Percentiles rank a stretch among this genome's conserved stretches.
phyloP scores from a whole-genome alignment of 371 early-diverging fungal genomes.

The Mucor indicus region DNA sequence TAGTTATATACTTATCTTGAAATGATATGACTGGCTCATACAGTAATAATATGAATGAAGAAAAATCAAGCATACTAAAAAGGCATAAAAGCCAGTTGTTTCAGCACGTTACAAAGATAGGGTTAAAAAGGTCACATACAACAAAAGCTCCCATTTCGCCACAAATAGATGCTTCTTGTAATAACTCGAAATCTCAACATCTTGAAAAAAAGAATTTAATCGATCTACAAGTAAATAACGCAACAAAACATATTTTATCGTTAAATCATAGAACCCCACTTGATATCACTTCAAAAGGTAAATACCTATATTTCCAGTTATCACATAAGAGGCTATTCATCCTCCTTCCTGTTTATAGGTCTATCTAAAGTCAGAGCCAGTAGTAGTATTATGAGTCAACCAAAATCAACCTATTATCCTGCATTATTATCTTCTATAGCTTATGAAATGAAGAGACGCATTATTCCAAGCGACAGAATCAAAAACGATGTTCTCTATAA shows the following conservation, averaged over 20 bases:
- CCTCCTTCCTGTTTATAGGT: not conserved
- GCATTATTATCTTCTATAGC: slow-evolving; percentile 81
- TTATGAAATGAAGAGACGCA: slow-evolving; percentile 57
- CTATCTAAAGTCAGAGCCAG: not conserved
- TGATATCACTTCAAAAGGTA: too few species aligned
- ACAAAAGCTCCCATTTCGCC: slow-evolving; percentile 2
- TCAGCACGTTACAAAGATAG: slow-evolving; percentile 13
- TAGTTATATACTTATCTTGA: too few species aligned
- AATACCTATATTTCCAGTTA: too few species aligned
- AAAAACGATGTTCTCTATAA: slow-evolving; percentile 79
- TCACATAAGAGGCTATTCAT: too few species aligned
- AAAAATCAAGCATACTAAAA: slow-evolving; percentile 4
- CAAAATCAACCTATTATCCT: slow-evolving; percentile 45
- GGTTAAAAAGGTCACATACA: slow-evolving; percentile 16
- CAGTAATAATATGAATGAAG: too few species aligned
- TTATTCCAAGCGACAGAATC: slow-evolving; percentile 48
- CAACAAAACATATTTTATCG: too few species aligned
- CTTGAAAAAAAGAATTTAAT: too few species aligned
- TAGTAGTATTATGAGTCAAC: too few species aligned
- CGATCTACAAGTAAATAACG: too few species aligned
- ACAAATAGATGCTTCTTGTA: too few species aligned
- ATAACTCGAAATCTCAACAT: too few species aligned
- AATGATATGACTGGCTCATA: too few species aligned
- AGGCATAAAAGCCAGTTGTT: slow-evolving; percentile 14
- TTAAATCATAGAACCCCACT: not conserved